Evolutionary conservation across 805 yeast genomes (phyloP), one percentile per base, ranked within the genome.

Genomic region (Saccharomycopsis synnaedendra): DNA sequence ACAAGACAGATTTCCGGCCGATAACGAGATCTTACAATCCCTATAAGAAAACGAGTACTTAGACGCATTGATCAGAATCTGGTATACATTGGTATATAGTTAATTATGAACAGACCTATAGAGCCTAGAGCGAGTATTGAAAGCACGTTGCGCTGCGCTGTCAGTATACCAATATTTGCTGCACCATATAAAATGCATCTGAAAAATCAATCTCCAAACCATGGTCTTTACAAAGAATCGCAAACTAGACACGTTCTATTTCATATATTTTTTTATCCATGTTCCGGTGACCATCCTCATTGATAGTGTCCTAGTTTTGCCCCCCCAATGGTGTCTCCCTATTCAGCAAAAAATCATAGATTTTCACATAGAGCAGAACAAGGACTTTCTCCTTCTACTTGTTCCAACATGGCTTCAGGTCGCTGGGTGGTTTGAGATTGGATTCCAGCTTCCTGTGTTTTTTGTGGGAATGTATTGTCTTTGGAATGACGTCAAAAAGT

Each of bases 401-500:
- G 69, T 74, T 10, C 90, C 95, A 1, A 55, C 66, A 3, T 90
- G 97, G 97, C 71, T 90, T 44, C 65, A 71, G 48, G 61, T 73
- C 36, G 87, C 84, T 62, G 94, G 88, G 1, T 62, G 72, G 55
- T 60, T 86, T 48, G 98, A 90, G 62, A 52, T 89, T 39, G 44
- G 78, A 3, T 71, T 83, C 55, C 98, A 90, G 64, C 60, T 85
- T 45, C 98, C 98, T 1, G 68, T 85, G 32, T 93, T 93, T 62
- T 57, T 77, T 41, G 53, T 65, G 9, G 77, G 72, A 8, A 69
- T 71, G 0, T 56, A 54, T 41, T 58, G 60, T 36, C 54, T 73
- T 33, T 48, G 51, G 45, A 55, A 56, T 33, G 44, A 35, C 42
- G 32, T 42, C 42, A 51, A 42, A 33, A 55, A 57, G 19, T 58